phyloP scores from a whole-genome alignment of 805 yeast species.

The Metschnikowia hibisci region DNA sequence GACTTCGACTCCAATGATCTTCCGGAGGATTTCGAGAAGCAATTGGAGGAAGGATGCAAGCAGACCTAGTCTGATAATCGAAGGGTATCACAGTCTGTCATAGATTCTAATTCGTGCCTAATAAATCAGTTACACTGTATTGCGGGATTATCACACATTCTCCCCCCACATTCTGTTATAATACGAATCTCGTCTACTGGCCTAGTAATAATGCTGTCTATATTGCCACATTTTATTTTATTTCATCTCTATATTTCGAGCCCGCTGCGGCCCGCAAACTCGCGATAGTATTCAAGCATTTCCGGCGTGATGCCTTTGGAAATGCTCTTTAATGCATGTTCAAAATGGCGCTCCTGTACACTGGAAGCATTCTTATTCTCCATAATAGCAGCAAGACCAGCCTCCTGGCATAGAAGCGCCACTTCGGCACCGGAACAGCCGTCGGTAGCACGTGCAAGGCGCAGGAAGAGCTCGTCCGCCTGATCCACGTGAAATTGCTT shows the following conservation, averaged over 20 bases:
- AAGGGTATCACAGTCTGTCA: no score
- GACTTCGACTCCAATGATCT: slow-evolving; percentile 51
- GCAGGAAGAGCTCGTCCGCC: slow-evolving; percentile 42
- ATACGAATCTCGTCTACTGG: neutral
- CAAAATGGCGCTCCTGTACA: slow-evolving; percentile 68
- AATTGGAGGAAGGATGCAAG: slow-evolving; percentile 56
- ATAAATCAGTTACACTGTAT: no score
- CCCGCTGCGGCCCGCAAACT: slow-evolving; percentile 44
- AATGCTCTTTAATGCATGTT: slow-evolving; percentile 61
- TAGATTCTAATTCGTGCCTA: no score
- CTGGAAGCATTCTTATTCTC: slow-evolving; percentile 53
- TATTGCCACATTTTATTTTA: no score
- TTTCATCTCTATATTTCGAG: slow-evolving; percentile 16
- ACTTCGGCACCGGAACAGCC: slow-evolving; percentile 98
- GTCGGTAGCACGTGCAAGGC: slow-evolving; percentile 61
- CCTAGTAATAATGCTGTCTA: no score
- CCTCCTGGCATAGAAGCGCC: slow-evolving; percentile 87
- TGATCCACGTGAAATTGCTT: slow-evolving; percentile 53
- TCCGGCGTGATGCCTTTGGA: slow-evolving; percentile 79
- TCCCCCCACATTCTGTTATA: neutral
- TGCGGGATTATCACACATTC: neutral
- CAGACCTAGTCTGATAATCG: slow-evolving; percentile 24
- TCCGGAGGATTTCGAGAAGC: slow-evolving; percentile 49
- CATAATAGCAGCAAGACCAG: slow-evolving; percentile 92
- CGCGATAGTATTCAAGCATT: slow-evolving; percentile 72